Base-by-base conservation (phyloP, 176 grass and related monocot species). In the Musa troglodytarum region DNA sequence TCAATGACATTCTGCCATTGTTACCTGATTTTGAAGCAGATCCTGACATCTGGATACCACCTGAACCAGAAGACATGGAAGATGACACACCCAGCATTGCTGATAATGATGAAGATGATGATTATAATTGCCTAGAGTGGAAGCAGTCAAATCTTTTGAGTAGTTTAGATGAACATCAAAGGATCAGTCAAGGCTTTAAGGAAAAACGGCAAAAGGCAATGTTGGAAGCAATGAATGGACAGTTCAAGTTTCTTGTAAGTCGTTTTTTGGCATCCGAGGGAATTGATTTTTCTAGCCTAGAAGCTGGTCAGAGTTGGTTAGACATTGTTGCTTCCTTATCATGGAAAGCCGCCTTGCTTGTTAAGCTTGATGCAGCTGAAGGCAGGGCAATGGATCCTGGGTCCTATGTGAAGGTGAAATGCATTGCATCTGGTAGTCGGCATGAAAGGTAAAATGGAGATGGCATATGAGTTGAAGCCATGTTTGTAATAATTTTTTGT, bases 351-450 rank as follows among this genome's bases (percentile, higher is more conserved):
- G 96, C 90, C 15, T 78, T 89, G 17, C 73, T 94, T 76, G 82
- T 99, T 70, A 94, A 87, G 74, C 91, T 91, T 59, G 96, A 99
- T 85, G 88, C 81, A 67, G 92, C 79, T 71, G 53, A 86, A 17
- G 96, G 96, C 70, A 91, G 87, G 78, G 96, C 93, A 80, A 99
- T 99, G 96, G 96, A 99, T 82, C 88, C 91, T 78, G 87, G 88
- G 74, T 89, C 86, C 21, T 99, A 99, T 72, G 88, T 95, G 77
- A 99, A 99, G 86, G 88, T 99, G 74, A 99, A 99, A 78, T 99
- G 90, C 57, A 65, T 99, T 64, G 88, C 96, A 74, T 87, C 90
- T 75, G 96, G 96, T 75, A 79, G 68, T 76, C 88, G 65, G 2
- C 34, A 84, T 66, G 85, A 99, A 83, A 99, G 91, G 96, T 99